phyloP scores from a whole-genome alignment of 2,329 filamentous ascomycete species.

The Exserohilum rostratum region DNA sequence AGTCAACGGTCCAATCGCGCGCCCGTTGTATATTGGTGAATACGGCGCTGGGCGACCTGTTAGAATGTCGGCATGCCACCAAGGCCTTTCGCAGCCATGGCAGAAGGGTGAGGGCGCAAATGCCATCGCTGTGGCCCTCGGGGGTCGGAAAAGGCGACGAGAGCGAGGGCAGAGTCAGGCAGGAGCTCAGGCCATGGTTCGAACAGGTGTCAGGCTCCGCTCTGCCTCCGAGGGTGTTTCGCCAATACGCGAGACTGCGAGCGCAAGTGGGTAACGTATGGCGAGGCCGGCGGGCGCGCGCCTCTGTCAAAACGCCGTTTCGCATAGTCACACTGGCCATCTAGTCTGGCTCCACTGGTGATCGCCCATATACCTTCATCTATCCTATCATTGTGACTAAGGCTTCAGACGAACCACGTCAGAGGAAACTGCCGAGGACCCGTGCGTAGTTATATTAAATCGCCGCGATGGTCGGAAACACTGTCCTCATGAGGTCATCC shows the following conservation, averaged over 20 bases:
- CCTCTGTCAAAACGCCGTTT: conserved; percentile 16
- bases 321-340: conserved; percentile 12
- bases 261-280: conserved; percentile 2
- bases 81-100: no score
- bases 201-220: conserved; percentile 13
- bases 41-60: conserved; percentile 8
- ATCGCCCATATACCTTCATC: conserved; percentile 15
- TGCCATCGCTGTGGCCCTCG: no score
- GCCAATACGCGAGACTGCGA: conserved; percentile 8
- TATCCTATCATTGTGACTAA: conserved; percentile 9
- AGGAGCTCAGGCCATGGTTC: conserved; percentile 19
- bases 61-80: background rate
- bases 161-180: conserved; percentile 9
- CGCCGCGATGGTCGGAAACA: background rate
- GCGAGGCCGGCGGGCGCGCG: background rate
- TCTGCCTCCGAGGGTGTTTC: conserved; percentile 20
- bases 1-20: conserved; percentile 21
- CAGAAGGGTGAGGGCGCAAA: background rate
- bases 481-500: background rate
- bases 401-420: conserved; percentile 11
- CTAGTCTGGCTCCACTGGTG: conserved; percentile 5
- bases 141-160: no score
- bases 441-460: conserved; percentile 9
- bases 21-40: conserved; percentile 3
- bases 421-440: conserved; percentile 20